Base-by-base conservation (phyloP, 2,329 filamentous ascomycete species). In the Hypomyces perniciosus region DNA sequence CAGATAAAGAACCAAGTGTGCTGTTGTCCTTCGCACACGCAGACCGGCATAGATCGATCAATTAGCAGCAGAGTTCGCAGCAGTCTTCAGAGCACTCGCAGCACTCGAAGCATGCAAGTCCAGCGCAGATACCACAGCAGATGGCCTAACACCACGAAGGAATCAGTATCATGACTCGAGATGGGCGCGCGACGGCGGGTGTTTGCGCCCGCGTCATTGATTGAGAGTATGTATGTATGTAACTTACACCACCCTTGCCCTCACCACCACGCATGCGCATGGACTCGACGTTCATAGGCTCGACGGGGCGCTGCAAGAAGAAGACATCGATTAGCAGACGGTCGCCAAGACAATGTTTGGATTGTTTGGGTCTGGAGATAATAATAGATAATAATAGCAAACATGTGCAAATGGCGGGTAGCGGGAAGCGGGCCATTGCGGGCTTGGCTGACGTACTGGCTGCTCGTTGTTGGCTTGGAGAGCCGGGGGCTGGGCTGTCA, bases 101-200 rank as follows among this genome's bases (percentile, higher is more conserved):
- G 57, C 69, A 70, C 57, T 71, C 67, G 50, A 69, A 71, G 57
- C 69, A 71, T 56, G 65, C 68, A 4, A 71, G 60, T 26, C 69
- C 68, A 5, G 68, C 68, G 50, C 68, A 71, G 46, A 71, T 60
- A 29, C 69, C 69, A 50, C 68, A 72, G 61, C 68, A 71, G 44
- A 71, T 57, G 10, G 68, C 69, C 69, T 71, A 37, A 9, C 31
- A 30, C n/a, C 34, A 40, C 26, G 40, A 34, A 50, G 2, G 30
- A 13, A 28, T 3, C 12, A 20, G 10, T 6, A 33, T 20, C 20
- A 20, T 20, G 20, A 20, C 20, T 20, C 20, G 3, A 20, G 20
- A 20, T 20, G 20, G 20, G 20, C 20, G 20, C 20, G 20, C 20
- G 20, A 20, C 20, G 20, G 20, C 20, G 20, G 20, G 20, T 2